phyloP scores from a whole-genome alignment of 371 early-diverging fungal genomes.

The Zychaea mexicana region DNA sequence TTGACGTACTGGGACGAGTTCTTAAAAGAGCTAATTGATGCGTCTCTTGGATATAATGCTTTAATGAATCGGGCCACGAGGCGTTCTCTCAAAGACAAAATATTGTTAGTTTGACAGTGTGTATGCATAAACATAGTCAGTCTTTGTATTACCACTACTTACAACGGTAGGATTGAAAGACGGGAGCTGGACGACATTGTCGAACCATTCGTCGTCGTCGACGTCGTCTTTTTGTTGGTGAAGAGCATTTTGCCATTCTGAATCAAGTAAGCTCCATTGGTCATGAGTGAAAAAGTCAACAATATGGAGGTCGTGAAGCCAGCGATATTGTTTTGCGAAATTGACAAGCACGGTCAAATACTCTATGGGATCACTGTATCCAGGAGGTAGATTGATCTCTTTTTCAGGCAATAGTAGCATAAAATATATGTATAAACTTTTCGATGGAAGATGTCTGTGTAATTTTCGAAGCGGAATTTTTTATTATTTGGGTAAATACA shows the following conservation, averaged over 20 bases:
- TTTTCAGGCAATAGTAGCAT: background rate
- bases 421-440: background rate
- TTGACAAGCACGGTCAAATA: constrained; percentile 37
- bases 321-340: constrained; percentile 34
- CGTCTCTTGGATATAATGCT: constrained; percentile 11
- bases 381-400: constrained; percentile 2
- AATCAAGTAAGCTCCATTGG: constrained; percentile 51
- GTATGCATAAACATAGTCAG: background rate
- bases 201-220: constrained; percentile 3
- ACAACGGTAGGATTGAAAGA: background rate
- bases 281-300: constrained; percentile 53
- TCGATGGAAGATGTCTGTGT: background rate
- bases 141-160: too few species aligned
- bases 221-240: constrained; percentile 10
- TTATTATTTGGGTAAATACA: too few species aligned
- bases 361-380: constrained; percentile 11
- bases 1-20: background rate
- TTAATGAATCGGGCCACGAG: constrained; percentile 16
- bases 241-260: constrained; percentile 48
- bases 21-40: constrained; percentile 13
- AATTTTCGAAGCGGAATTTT: background rate
- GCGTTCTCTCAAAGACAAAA: constrained; percentile 3
- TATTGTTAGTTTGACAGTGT: too few species aligned
- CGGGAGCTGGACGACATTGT: background rate
- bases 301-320: constrained; percentile 50